phyloP scores from a whole-genome alignment of 106 monocot species.

The Vanilla planifolia region DNA sequence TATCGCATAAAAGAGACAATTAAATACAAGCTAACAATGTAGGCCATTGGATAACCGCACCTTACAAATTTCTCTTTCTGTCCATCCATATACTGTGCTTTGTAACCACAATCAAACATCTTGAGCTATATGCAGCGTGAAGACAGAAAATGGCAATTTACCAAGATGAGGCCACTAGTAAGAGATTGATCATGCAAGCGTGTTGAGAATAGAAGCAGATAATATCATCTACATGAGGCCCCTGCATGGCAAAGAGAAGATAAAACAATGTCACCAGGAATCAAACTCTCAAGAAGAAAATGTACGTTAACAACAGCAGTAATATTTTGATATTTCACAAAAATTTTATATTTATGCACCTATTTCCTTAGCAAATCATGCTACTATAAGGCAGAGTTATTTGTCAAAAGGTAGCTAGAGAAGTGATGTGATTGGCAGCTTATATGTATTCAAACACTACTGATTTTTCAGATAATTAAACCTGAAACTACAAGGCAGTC shows the following conservation, averaged over 20 bases:
- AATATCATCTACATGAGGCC: constrained; percentile 3
- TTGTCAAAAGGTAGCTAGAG: no score
- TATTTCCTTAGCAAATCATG: no score
- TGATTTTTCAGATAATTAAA: no score
- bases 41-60: constrained; percentile 8
- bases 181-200: not conserved
- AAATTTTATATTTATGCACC: no score
- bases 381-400: no score
- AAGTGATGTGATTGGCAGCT: no score
- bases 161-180: not conserved
- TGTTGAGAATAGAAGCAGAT: not conserved
- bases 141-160: constrained; percentile 6
- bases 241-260: not conserved
- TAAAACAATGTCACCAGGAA: not conserved
- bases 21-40: not conserved
- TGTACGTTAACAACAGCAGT: not conserved
- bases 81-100: constrained; percentile 41
- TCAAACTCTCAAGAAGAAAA: not conserved
- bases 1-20: not conserved
- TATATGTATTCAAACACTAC: no score
- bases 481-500: no score
- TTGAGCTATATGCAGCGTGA: constrained; percentile 9
- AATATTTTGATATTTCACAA: no score
- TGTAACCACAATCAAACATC: constrained; percentile 59
- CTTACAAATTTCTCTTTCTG: constrained; percentile 44